Evolutionary conservation across 2,329 filamentous ascomycete genomes (phyloP), one percentile per base, ranked within the genome.

Genomic region (Exophiala sp.): DNA sequence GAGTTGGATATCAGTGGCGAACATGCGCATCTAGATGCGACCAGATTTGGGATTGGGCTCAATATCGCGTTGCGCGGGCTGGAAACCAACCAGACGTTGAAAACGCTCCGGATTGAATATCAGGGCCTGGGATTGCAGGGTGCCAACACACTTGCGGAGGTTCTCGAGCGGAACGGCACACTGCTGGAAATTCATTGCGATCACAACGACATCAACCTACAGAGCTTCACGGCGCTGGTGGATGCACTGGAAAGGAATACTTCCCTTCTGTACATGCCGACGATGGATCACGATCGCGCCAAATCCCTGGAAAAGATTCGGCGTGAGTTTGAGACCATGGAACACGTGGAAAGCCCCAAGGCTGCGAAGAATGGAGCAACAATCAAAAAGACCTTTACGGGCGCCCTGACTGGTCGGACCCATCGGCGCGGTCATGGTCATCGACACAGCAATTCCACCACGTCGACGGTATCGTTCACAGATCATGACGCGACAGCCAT

Each of bases 1-100:
- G 81, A 81, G 62, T 68, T 87, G 10, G 80, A 86, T 62, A 82
- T 87, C 38, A 85, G 82, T 21, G 83, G 83, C 7, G 83, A 86
- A 60, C 81, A 83, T 57, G 83, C 83, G 4, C 78, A 84, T 58
- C 65, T 87, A n/a, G 83, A 86, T 60, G 81, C 81, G 2, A 82
- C 82, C 2, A 77, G 81, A 42, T 80, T 86, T 55, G 83, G 83
- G 13, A 79, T 82, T 48, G 82, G 83, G 2, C 73, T 87, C 52
- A 85, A 85, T 58, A 72, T 79, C 46, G 82, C 83, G 14, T 66
- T 87, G 50, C 74, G 74, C 14, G 83, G 83, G 3, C 66, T 87
- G 54, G 81, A 81, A 61, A 72, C 74, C 49, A 87, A 87, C 62
- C 77, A 68, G 24, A 75, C 79, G 1, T 63, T 87, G 46, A 78